Evolutionary conservation across 2,329 filamentous ascomycete species (phyloP).

Genomic region (Chaetomium globosum): DNA sequence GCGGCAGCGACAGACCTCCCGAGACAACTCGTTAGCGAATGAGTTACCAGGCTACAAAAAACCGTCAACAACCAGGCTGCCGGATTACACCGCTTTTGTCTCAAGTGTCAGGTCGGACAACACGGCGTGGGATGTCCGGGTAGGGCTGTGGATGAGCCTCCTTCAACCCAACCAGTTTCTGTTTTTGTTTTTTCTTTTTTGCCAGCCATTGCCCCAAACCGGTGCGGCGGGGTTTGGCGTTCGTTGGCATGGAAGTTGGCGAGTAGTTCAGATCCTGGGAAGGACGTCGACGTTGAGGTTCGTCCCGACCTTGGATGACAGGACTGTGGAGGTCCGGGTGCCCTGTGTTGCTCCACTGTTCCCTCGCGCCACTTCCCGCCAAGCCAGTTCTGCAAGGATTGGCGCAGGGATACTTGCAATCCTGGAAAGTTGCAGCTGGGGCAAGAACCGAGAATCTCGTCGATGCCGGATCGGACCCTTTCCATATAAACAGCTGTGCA

Average conservation of each 20-base stretch:
- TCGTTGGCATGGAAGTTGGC: too few relatives aligned
- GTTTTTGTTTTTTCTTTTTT: not conserved
- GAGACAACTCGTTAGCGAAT: conserved; percentile 1
- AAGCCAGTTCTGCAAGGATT: conserved; percentile 9
- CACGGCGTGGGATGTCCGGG: conserved; percentile 12
- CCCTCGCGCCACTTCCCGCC: conserved; percentile 6
- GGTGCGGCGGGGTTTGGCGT: conserved; percentile 2
- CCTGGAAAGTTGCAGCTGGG: conserved; percentile 10
- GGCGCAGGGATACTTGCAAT: not conserved
- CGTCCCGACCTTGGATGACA: not conserved
- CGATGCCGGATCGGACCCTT: conserved; percentile 8
- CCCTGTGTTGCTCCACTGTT: conserved; percentile 2
- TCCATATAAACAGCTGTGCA: conserved; percentile 16
- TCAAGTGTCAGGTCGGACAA: conserved; percentile 6
- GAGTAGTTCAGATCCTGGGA: not conserved
- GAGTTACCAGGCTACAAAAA: conserved; percentile 2
- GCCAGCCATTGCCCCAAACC: not conserved
- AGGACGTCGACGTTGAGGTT: conserved; percentile 1
- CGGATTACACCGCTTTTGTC: conserved; percentile 11
- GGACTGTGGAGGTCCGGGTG: not conserved
- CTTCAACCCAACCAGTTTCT: not conserved
- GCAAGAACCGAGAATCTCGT: conserved; percentile 13
- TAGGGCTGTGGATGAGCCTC: conserved; percentile 17
- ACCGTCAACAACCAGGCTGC: not conserved
- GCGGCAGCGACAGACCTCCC: conserved; percentile 9